Evolutionary conservation across 441 rosid genomes (phyloP).

Genomic region (Erodium moschatum): DNA sequence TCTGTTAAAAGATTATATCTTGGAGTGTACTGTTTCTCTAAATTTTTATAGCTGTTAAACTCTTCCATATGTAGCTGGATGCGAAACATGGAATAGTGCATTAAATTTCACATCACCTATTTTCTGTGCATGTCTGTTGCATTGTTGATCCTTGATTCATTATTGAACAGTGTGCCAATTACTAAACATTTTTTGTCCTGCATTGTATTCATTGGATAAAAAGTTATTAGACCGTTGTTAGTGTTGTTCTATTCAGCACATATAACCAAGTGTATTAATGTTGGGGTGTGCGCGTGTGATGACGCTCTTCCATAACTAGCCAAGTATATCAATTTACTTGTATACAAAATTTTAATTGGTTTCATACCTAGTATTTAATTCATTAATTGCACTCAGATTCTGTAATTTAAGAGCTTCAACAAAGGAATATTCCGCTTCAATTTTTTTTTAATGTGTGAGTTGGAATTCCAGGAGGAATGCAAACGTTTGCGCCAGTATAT

Average conservation of each 20-base stretch:
- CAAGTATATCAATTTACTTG: neutral
- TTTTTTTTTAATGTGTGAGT: constrained; percentile 21
- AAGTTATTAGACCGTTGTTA: neutral
- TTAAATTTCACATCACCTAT: neutral
- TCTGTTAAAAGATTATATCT: neutral
- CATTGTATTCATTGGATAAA: neutral
- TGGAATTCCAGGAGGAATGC: constrained; percentile 79
- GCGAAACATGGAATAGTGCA: neutral
- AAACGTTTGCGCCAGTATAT: constrained; percentile 53
- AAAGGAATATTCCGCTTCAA: neutral
- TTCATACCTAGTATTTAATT: constrained; percentile 1
- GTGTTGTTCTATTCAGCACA: neutral
- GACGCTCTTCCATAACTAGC: neutral
- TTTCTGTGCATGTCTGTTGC: neutral
- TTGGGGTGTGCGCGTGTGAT: neutral
- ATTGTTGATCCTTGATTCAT: neutral
- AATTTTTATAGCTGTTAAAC: neutral
- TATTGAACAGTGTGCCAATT: neutral
- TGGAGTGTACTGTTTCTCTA: neutral
- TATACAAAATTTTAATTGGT: neutral
- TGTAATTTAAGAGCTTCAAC: neutral
- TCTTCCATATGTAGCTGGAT: neutral
- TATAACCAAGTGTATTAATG: neutral
- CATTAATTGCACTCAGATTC: neutral
- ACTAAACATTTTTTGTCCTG: neutral